Percentiles rank a stretch among this genome's conserved stretches.
These are phyloP conservation scores for Suillus ampliporus DNA, from an alignment of 768 basidiomycete genomes.

Conservation along the genomic window DNA sequence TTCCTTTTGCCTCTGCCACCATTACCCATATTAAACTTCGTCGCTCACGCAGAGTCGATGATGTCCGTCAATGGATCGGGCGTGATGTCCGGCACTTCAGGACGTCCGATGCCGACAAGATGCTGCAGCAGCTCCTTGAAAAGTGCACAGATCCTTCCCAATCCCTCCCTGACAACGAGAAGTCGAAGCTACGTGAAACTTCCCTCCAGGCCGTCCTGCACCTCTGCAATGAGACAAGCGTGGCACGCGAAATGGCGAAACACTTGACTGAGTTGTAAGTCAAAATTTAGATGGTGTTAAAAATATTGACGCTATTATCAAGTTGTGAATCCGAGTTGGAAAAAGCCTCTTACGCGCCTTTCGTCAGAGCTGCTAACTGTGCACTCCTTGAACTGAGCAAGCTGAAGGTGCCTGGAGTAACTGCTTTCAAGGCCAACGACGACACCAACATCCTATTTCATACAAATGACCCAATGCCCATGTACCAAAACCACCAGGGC, in stretches of 20 bases:
- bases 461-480: not conserved
- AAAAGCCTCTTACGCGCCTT: not conserved
- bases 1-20: not conserved
- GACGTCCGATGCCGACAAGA: not conserved
- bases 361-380: not conserved
- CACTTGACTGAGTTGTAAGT: not conserved
- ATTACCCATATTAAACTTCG: not conserved
- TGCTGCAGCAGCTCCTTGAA: constrained; percentile 5
- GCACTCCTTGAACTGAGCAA: not conserved
- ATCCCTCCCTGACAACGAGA: not conserved
- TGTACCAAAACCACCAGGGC: constrained; percentile 1
- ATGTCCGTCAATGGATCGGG: constrained; percentile 1
- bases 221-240: not conserved
- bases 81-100: not conserved
- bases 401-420: not conserved
- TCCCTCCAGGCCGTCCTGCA: constrained; percentile 5
- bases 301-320: not conserved
- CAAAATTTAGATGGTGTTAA: not conserved
- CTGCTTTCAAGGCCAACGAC: not conserved
- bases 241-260: not conserved
- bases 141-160: constrained; percentile 2
- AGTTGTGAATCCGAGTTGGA: not conserved
- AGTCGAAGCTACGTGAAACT: not conserved
- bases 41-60: not conserved
- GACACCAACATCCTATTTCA: not conserved